Evolutionary conservation across 129 eudicot genomes (phyloP), one percentile per base, ranked within the genome.

Genomic region (Heracleum sosnowskyi): DNA sequence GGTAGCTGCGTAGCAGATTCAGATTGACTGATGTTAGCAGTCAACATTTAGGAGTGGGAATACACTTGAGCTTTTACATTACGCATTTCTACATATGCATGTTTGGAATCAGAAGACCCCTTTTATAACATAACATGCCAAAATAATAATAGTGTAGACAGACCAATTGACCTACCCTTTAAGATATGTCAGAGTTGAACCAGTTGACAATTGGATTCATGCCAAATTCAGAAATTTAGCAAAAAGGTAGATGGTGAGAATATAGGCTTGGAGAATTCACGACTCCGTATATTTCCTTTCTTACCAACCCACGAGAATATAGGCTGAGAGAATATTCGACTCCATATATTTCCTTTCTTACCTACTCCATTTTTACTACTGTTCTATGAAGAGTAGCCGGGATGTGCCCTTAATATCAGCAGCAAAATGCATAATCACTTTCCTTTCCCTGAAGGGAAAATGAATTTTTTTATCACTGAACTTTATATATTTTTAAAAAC

Each of bases 1-100:
- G 96, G 76, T 90, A 95, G 72, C 99, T 95, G 89, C 86, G 81
- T 66, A 69, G 37, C 51, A 28, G 78, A 77, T 42, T 42, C 22
- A 26, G 64, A 83, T 28, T 77, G 57, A 28, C 63, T 28, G 74
- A 18, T 20, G 24, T 20, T 24, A 55, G 72, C 45, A 44, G 49
- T 64, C 11, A 34, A n/a, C 55, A 41, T 53, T 24, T 13, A 76
- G 63, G 33, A 20, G 39, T 71, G 16, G 37, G 36, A 36, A 72
- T 72, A 62, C 11, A 57, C 11, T n/a, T 11, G 15, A 57, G 12
- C 12, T 57, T 62, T 28, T 9, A 28, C 69, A 28, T 10, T 9
- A 8, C 5, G 17, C 12, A 62, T 11, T 62, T 62, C 69, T 26
- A 62, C 17, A 26, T 62, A 2, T 62, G 69, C 69, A 28, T 28